These are phyloP conservation scores for Astrothelium macrocarpum DNA, from an alignment of 495 filamentous ascomycete genomes.

Conservation along the genomic window DNA sequence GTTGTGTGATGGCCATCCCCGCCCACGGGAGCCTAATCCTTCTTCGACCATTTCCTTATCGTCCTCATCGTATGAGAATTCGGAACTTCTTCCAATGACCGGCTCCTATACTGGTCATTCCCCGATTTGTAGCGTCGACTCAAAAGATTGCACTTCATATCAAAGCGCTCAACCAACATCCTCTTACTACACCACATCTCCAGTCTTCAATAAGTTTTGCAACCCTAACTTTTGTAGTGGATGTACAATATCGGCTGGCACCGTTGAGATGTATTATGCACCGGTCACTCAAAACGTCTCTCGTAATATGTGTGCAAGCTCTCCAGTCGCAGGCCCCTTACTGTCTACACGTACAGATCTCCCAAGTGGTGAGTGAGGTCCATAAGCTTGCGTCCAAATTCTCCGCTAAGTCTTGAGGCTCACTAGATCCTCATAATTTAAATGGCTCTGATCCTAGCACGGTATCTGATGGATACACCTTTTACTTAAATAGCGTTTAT, in stretches of 20 bases:
- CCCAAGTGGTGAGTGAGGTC: not conserved
- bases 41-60: conserved; percentile 6
- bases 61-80: not conserved
- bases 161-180: not conserved
- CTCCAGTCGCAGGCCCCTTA: not conserved
- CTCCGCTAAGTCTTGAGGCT: not conserved
- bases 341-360: not conserved
- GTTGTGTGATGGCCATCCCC: conserved; percentile 15
- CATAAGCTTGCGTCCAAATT: not conserved
- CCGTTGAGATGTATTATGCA: conserved; percentile 6
- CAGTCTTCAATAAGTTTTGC: not conserved
- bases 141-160: not conserved
- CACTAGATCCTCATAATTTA: not conserved
- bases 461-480: not conserved
- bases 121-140: not conserved
- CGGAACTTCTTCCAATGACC: not conserved
- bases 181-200: not conserved
- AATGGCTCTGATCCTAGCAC: conserved; percentile 1
- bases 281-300: not conserved
- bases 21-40: not conserved
- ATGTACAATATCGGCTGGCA: conserved; percentile 2
- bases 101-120: not conserved
- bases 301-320: conserved; percentile 7
- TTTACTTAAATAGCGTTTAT: conserved; percentile 7
- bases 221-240: not conserved